Base-by-base conservation (phyloP, 2,329 filamentous ascomycete species). In the Phoma sp. region DNA sequence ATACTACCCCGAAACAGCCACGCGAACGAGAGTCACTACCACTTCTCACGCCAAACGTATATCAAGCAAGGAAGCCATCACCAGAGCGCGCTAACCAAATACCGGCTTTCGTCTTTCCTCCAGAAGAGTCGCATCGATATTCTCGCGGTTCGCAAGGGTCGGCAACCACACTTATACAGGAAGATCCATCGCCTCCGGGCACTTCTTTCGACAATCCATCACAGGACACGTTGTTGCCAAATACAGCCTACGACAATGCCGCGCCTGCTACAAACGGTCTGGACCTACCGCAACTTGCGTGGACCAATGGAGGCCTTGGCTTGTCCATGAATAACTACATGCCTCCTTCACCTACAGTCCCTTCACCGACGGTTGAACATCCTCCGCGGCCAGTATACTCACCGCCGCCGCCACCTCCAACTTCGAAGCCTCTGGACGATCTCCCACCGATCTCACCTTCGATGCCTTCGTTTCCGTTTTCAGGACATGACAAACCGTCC, bases 381-480 rank as follows among this genome's bases (percentile, higher is more conserved):
- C 71, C 71, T 32, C 76, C 78, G 25, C 78, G 80, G n/a, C 71
- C 71, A 28, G 69, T 80, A 48, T 76, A 78, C 37, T 80, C 80
- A 29, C 80, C 79, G 26, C 79, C 79, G 5, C 79, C 78, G 6
- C 78, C 79, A 20, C 71, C 74, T 59, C 34, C 61, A 59, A 21
- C 57, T 21, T 52, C 65, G 4, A 49, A 54, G 34, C 33, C 39
- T 18, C 21, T 45, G 23, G 46, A 49, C 11, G 21, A 57, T 53
- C 29, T 52, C 54, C 25, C 60, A 59, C 48, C 57, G 39, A 20
- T 59, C 45, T 32, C 61, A 30, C 42, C 42, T 43, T 47, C 57
- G 15, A 25, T 42, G 42, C 30, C 47, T 1, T 46, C 47, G 9
- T 50, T 47, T 47, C 17, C 42, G 3, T 56, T 42, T 30, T 43